Evolutionary conservation across 192 early-diverging fungal genomes (phyloP).

Genomic region (Coemansia sp.): DNA sequence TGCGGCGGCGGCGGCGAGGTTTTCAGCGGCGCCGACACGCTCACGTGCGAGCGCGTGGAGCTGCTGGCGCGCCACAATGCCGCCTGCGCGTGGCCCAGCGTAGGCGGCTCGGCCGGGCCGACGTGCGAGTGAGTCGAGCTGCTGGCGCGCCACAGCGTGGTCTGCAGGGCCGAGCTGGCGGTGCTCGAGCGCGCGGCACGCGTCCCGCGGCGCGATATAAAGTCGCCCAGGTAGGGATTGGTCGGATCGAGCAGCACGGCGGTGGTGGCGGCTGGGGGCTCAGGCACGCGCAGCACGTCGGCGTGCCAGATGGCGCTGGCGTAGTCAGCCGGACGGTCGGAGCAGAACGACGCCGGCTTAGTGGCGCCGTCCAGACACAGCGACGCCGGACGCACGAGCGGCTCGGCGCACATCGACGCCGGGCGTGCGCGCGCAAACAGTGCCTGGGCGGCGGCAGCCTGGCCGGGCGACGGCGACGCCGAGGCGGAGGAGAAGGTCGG

Average conservation of each 20-base stretch:
- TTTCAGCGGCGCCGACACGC: background rate
- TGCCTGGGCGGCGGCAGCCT: constrained; percentile 13
- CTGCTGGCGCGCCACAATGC: constrained; percentile 16
- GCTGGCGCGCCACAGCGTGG: constrained; percentile 19
- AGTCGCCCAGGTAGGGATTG: constrained; percentile 47
- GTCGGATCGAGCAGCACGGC: constrained; percentile 24
- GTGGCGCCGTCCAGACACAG: no score
- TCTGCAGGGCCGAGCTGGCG: constrained; percentile 14
- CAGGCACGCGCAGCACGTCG: constrained; percentile 36
- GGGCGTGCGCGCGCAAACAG: constrained; percentile 18
- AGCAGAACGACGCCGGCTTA: background rate
- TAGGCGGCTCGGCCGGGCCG: background rate
- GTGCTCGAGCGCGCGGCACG: constrained; percentile 17
- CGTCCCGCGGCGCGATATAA: constrained; percentile 22
- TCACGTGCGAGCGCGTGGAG: constrained; percentile 20
- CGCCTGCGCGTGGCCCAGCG: constrained; percentile 6
- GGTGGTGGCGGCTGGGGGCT: constrained; percentile 16
- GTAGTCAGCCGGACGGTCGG: constrained; percentile 7
- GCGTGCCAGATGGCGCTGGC: constrained; percentile 38
- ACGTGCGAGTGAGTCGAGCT: constrained; percentile 20
- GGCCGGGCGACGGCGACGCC: constrained; percentile 26
- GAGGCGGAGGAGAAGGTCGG: constrained; percentile 21
- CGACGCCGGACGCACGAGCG: no score
- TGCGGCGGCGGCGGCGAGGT: constrained; percentile 12
- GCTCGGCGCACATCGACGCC: background rate